A percentile compares a stretch with the other conserved stretches of the same genome.
Evolutionary conservation across 2,329 filamentous ascomycete species (phyloP).

Genomic region (Stagonosporopsis tanaceti): DNA sequence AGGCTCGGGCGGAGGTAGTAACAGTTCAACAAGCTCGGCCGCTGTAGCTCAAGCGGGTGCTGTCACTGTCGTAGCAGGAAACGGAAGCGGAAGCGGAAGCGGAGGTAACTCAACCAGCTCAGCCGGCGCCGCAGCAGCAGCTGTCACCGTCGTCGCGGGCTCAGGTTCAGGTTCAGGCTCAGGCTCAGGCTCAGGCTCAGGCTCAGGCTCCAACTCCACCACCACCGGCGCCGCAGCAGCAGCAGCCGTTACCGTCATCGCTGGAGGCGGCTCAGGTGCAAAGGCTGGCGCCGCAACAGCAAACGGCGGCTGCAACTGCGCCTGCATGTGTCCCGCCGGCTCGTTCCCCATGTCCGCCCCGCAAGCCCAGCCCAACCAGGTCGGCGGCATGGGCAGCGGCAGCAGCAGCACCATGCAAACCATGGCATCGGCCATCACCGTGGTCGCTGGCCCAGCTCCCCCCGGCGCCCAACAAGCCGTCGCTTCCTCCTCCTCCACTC

Average conservation of each 20-base stretch:
- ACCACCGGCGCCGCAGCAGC: constrained; percentile 18
- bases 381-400: constrained; percentile 28
- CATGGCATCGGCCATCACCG: constrained; percentile 30
- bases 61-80: constrained; percentile 25
- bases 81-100: constrained; percentile 8
- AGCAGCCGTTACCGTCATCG: constrained; percentile 34
- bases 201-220: constrained; percentile 21
- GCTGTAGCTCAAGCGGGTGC: constrained; percentile 8
- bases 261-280: constrained; percentile 24
- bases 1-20: constrained; percentile 13
- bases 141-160: constrained; percentile 35
- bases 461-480: constrained; percentile 22
- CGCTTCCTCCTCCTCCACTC: constrained; percentile 17
- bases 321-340: constrained; percentile 41
- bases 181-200: constrained; percentile 27
- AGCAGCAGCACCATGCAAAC: constrained; percentile 40
- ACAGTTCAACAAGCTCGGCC: constrained; percentile 13
- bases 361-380: constrained; percentile 37
- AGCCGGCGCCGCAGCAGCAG: constrained; percentile 13
- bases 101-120: constrained; percentile 18
- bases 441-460: constrained; percentile 28
- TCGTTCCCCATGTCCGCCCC: constrained; percentile 44
- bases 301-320: constrained; percentile 37
- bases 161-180: constrained; percentile 25
- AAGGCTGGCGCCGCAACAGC: constrained; percentile 19